Base-by-base conservation (phyloP, 2,329 filamentous ascomycete genomes). In the Fusarium tanahbumbuense region DNA sequence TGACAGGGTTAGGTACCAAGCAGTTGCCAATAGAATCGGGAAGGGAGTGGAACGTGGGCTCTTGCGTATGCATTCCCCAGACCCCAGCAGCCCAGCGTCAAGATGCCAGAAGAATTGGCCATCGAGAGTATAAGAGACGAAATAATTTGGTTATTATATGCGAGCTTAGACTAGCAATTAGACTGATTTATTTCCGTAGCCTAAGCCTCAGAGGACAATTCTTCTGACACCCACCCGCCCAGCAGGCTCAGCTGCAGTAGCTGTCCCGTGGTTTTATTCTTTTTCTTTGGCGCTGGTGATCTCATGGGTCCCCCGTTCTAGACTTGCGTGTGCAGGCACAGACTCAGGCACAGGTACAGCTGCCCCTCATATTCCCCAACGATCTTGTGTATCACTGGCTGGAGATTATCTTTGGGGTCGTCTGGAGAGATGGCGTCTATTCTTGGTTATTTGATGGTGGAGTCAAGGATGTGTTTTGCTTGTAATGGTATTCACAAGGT, bases 351-450 rank as follows among this genome's bases (percentile, higher is more conserved):
- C 49, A 54, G 48, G 40, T 42, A 32, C 34, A 57, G 52, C 8
- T 37, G 25, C 60, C 64, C 65, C 65, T 49, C 54, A 68, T 71
- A 56, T 50, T 50, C 67, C 42, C 54, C 49, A 62, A 68, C 53
- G 56, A 71, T 56, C 55, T 68, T 54, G 44, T 68, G 52, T 61
- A 57, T 71, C 37, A 65, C 55, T 70, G 64, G 59, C 48, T 68
- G 48, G 56, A 61, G 54, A 61, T 57, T 28, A 56, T 57, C n/a
- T 46, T 34, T 55, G 63, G 58, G 28, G 57, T 67, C 37, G 34
- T 55, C 56, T 60, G 34, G 32, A 49, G 48, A 50, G 37, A 52
- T 59, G 53, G 67, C 54, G 44, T 60, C 27, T 28, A 44, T 60
- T 55, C 41, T 50, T 62, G n/a, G 46, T 61, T 22, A 18, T 46